Percentiles rank a stretch among this genome's conserved stretches.
Evolutionary conservation across 192 early-diverging fungal genomes (phyloP).

Genomic region (Dissophora globulifera): DNA sequence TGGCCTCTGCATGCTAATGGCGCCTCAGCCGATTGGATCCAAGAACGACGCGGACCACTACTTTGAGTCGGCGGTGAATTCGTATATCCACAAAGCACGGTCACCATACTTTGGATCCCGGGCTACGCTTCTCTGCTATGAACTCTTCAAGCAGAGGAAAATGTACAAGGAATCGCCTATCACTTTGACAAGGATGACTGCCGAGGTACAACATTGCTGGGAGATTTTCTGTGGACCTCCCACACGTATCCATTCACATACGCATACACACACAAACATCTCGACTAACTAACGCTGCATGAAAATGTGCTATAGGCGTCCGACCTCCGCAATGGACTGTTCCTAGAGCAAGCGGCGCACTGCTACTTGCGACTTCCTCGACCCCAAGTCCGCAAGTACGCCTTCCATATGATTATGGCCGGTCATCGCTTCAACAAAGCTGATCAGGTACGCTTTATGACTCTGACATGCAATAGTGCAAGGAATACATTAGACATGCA

Average conservation of each 20-base stretch:
- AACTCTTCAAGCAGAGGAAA: constrained; percentile 78
- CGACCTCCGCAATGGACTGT: constrained; percentile 78
- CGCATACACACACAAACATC: too few species aligned
- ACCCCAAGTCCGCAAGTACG: constrained; percentile 85
- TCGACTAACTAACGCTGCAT: too few species aligned
- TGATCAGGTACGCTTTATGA: constrained; percentile 82
- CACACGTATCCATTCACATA: too few species aligned
- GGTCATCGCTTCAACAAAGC: constrained; percentile 84
- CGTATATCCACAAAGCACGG: constrained; percentile 71
- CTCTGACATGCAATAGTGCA: too few species aligned
- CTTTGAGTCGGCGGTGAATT: constrained; percentile 79
- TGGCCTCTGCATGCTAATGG: constrained; percentile 82
- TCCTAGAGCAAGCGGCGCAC: constrained; percentile 92
- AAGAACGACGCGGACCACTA: constrained; percentile 66
- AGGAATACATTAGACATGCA: too few species aligned
- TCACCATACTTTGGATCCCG: constrained; percentile 76
- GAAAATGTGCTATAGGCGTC: constrained; percentile 66
- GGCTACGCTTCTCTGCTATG: constrained; percentile 81
- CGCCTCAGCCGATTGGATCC: constrained; percentile 58
- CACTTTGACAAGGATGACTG: constrained; percentile 77
- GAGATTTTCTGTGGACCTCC: too few species aligned
- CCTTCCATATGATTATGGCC: constrained; percentile 90
- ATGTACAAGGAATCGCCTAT: constrained; percentile 76
- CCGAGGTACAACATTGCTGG: too few species aligned
- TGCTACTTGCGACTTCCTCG: constrained; percentile 74